These are phyloP conservation scores for Beauveria asiatica DNA, from an alignment of 2,329 filamentous ascomycete species.

Conservation along the genomic window DNA sequence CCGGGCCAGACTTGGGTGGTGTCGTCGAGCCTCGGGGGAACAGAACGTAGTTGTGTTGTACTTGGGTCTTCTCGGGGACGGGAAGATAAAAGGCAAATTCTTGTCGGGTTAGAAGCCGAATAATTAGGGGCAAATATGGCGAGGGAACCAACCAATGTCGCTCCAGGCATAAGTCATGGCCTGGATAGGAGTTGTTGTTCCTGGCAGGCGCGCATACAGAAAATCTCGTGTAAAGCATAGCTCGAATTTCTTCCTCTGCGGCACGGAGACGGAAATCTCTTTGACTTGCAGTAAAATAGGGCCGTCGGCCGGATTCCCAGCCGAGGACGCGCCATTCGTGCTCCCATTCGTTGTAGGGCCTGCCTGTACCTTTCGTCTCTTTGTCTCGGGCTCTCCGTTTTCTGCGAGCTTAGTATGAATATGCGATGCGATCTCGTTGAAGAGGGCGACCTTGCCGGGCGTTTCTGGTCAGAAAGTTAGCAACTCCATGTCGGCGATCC, in stretches of 20 bases:
- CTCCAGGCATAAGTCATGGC: constrained; percentile 52
- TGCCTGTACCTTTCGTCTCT: constrained; percentile 44
- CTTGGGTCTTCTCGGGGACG: constrained; percentile 55
- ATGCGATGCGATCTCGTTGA: constrained; percentile 47
- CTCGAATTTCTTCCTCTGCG: constrained; percentile 60
- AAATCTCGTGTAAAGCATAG: constrained; percentile 53
- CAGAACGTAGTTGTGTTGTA: constrained; percentile 58
- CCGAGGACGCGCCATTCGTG: constrained; percentile 17
- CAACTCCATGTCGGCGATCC: neutral
- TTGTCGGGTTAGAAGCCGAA: constrained; percentile 19
- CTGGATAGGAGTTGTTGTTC: constrained; percentile 41
- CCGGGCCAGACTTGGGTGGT: constrained; percentile 35
- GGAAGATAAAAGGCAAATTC: constrained; percentile 57
- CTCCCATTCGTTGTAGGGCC: constrained; percentile 13
- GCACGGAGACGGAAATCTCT: constrained; percentile 59
- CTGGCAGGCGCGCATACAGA: constrained; percentile 47
- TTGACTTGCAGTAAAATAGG: constrained; percentile 50
- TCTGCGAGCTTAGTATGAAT: constrained; percentile 36
- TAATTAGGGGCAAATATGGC: neutral
- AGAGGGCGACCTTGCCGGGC: constrained; percentile 40
- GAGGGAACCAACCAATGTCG: constrained; percentile 45
- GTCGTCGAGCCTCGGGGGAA: constrained; percentile 49
- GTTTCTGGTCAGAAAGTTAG: constrained; percentile 32
- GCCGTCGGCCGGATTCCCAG: constrained; percentile 38
- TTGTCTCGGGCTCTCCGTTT: constrained; percentile 38